Base-by-base conservation (phyloP, 2,329 filamentous ascomycete species). In the Escovopsis weberi region DNA sequence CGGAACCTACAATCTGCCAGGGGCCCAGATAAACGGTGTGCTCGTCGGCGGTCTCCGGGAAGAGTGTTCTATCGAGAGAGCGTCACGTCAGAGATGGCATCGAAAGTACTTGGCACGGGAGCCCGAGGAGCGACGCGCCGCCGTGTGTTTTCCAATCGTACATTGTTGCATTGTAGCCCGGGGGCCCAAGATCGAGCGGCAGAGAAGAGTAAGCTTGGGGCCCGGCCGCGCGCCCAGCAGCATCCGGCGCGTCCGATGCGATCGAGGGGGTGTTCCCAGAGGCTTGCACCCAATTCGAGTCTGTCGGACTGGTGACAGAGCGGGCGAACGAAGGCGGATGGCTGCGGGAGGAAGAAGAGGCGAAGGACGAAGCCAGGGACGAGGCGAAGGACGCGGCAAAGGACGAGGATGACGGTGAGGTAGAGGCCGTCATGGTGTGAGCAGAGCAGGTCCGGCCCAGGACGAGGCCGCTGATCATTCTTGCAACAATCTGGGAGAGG, bases 161-260 rank as follows among this genome's bases (percentile, higher is more conserved):
- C 69, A 72, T 71, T 52, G 68, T 72, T 53, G 69, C 69, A 60
- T 70, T 65, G 49, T 68, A 73, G 41, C 69, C 69, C 32, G 69
- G 69, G 41, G 69, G 69, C 4, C 69, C 69, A 38, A 73, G 60
- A 50, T 73, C 69, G 36, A 72, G 61, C 33, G 68, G 64, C 42
- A 59, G 57, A 43, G 69, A 57, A 48, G 65, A 56, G 45, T 9
- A 9, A 9, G 28, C 28, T 32, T 32, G 28, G 28, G 28, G 28
- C 60, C 59, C 50, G 62, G 57, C 47, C 59, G 59, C 42, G 56
- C 28, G 28, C 11, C 28, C 28, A 11, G 28, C 28, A 11, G 28
- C 28, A 11, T 11, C 28, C 8, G 28, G 28, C 8, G 11, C 11
- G 28, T 54, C 64, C 43, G 68, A 70, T 44, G 66, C 58, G 43